Base-by-base conservation (phyloP, 352 stramenopile genomes). In the Pythium grandisporangium region DNA sequence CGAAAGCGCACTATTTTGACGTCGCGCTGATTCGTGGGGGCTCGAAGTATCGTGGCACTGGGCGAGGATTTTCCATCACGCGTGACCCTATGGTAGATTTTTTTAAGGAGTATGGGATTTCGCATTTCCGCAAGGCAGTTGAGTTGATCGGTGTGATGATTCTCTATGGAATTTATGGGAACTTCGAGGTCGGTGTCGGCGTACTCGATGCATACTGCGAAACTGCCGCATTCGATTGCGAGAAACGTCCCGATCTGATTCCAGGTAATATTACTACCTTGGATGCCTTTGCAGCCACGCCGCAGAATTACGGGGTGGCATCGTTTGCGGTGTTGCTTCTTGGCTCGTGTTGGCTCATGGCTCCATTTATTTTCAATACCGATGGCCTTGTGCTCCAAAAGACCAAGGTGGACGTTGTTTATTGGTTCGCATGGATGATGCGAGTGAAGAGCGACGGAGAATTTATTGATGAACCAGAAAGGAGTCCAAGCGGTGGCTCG, bases 391-490 rank as follows among this genome's bases (percentile, higher is more conserved):
- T 90, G 37, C 62, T 85, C 14, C 68, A 84, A 27, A 91, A 91
- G 48, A 84, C 79, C 10, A 86, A 79, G 39, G 58, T 92, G 2
- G 81, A 94, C 40, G 72, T 92, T 17, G 42, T 52, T 2, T 76
- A 92, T 35, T 94, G 81, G 81, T 85, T 85, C 23, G 59, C 69
- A 21, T 94, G 81, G 81, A 89, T 91, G 78, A 84, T 89, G 70
- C 58, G 65, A 42, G 66, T 79, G 21, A 68, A 77, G 30, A 61
- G 60, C 16, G 59, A 58, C 0, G 53, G 62, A 3, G 61, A 75
- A 21, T 42, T 67, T 25, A 62, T 49, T 21, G 48, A 58, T 13
- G 65, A 66, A n/a, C 47, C 63, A n/a, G 35, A 61, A 4, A 60
- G 52, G 14, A 63, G 48, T 34, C 50, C 55, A 19, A 51, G 30